Evolutionary conservation across 2,329 filamentous ascomycete species (phyloP).

Genomic region (Colletotrichum tropicale): DNA sequence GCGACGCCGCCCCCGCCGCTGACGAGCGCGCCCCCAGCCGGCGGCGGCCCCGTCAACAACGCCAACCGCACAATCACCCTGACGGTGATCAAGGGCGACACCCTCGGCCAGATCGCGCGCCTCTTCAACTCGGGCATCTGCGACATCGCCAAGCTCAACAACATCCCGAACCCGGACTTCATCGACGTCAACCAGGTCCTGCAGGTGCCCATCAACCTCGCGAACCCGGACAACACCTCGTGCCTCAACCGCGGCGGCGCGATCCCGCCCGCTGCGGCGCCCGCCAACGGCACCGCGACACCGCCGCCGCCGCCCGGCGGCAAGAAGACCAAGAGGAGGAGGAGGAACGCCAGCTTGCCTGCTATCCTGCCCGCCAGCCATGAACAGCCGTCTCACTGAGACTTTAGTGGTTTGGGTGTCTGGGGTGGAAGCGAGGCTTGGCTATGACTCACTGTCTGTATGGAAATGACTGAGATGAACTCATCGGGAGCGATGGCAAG

Average conservation of each 20-base stretch:
- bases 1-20: not conserved
- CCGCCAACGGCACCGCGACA: not conserved
- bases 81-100: not conserved
- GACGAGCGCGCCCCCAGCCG: not conserved
- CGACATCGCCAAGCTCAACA: slow-evolving; percentile 14
- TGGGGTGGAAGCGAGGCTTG: not conserved
- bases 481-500: not conserved
- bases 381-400: not conserved
- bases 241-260: slow-evolving; percentile 7
- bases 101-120: not conserved
- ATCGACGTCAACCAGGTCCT: not conserved
- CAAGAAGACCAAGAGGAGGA: not conserved
- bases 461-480: not conserved
- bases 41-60: not conserved
- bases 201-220: not conserved
- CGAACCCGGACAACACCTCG: slow-evolving; percentile 5
- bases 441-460: not conserved
- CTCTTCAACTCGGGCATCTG: slow-evolving; percentile 17
- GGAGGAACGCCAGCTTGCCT: not conserved
- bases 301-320: not conserved
- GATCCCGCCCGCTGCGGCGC: not conserved
- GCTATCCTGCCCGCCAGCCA: not conserved
- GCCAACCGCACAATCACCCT: slow-evolving; percentile 4
- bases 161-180: slow-evolving; percentile 2
- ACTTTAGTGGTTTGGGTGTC: not conserved